Evolutionary conservation across 306 rosid genomes (phyloP).

Genomic region (Ziziphus jujuba): DNA sequence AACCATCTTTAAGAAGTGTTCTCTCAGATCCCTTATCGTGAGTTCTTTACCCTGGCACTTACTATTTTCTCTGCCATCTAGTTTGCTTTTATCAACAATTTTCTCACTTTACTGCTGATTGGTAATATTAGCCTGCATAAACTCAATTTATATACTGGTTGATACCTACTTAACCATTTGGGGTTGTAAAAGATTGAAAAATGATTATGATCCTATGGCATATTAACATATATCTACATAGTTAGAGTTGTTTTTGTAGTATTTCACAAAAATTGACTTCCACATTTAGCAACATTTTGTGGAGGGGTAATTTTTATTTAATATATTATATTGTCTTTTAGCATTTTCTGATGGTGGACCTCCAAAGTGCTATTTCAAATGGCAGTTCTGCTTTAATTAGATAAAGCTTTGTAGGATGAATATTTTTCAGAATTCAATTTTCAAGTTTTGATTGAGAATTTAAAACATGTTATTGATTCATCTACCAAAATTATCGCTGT

Average conservation of each 20-base stretch:
- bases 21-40: constrained; percentile 93
- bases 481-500: not conserved
- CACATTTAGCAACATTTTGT: no score
- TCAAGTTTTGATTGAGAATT: no score
- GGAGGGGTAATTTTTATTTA: no score
- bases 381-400: no score
- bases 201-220: not conserved
- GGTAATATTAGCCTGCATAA: not conserved
- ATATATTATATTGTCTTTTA: no score
- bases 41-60: constrained; percentile 37
- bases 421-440: not conserved
- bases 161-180: not conserved
- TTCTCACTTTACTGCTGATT: not conserved
- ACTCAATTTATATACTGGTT: not conserved
- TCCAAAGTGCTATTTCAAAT: no score
- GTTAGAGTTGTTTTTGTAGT: no score
- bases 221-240: no score
- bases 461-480: no score
- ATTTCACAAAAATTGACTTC: no score
- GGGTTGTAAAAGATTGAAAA: not conserved
- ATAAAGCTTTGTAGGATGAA: not conserved
- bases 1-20: constrained; percentile 82
- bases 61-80: constrained; percentile 7
- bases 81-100: not conserved
- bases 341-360: no score